Conservation (phyloP, 1,284 basidiomycete species). For the Leccinum angustisporum region DNA sequence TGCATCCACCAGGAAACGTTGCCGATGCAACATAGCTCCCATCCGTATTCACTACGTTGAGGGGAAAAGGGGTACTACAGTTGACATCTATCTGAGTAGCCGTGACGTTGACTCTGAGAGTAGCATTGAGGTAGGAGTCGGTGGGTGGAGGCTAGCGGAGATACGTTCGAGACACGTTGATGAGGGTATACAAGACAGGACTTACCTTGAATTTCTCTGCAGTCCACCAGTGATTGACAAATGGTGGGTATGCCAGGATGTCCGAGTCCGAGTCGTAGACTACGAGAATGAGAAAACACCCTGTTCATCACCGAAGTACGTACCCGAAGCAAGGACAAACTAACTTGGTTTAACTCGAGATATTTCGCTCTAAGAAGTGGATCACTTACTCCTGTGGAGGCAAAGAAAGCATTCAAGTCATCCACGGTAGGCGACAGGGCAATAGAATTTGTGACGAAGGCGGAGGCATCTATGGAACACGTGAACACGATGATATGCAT, state of each 20-base stretch:
- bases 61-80: conserved; percentile 43
- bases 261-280: too few species aligned
- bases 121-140: conserved; percentile 48
- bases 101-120: conserved; percentile 51
- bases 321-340: conserved; percentile 46
- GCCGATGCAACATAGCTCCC: conserved; percentile 39
- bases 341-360: conserved; percentile 14
- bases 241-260: conserved; percentile 52
- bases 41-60: conserved; percentile 26
- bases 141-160: conserved; percentile 36
- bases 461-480: conserved; percentile 33
- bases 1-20: conserved; percentile 46
- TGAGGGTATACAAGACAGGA: neutral
- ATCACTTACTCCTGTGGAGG: conserved; percentile 54
- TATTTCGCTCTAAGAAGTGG: neutral
- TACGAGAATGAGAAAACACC: conserved; percentile 29
- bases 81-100: conserved; percentile 49
- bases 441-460: conserved; percentile 42
- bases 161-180: neutral
- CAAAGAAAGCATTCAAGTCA: conserved; percentile 52
- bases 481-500: conserved; percentile 3
- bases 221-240: too few species aligned
- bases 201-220: conserved; percentile 49
- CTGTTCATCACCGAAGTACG: conserved; percentile 6
- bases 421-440: conserved; percentile 43